Evolutionary conservation across 495 filamentous ascomycete genomes (phyloP), one percentile per base, ranked within the genome.

Genomic region (Penicillium canescens): DNA sequence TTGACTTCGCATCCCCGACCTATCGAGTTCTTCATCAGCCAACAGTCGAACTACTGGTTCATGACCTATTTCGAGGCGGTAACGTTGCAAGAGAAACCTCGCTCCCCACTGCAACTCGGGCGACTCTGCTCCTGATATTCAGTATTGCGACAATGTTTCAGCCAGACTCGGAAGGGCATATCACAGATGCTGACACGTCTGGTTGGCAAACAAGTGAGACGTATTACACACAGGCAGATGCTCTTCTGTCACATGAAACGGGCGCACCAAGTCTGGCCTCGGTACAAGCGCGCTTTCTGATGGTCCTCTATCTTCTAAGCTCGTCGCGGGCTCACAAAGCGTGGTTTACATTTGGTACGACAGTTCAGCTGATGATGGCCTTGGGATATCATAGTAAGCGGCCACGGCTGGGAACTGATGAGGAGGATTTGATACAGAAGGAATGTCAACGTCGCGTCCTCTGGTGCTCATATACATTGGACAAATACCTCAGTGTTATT

Each of bases 1-100:
- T 70, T 36, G 67, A 70, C 8, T 70, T 70, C 34, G 65, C 65
- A 31, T 60, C 65, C 4, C 67, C 62, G 18, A 70, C 67, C 0
- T 68, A 70, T 41, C 44, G 67, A 10, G 56, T 63, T 10, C 51
- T 69, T 23, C 66, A 69, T 36, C 63, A 65, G 36, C 60, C 59
- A 2, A 63, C 63, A 2, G 50, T 67, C 6, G 61, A 65, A 16
- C 18, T 16, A 5, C 53, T 55, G 31, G 38, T 66, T 4, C 34
- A 59, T 54, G 21, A 38, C 2, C n/a, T 63, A 9, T 65, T 60
- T 26, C 14, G 44, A 42, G 10, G 34, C 7, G 24, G 35, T 18
- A 23, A 24, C 36, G 0, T 6, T 5, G 9, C 16, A 21, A 47
- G 35, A 31, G 23, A 35, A 20, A 14, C 34, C 11, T 41, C 39